Percentiles rank a stretch among this genome's conserved stretches.
phyloP scores from a whole-genome alignment of 2,329 filamentous ascomycete genomes.

The Fonsecaea multimorphosa region DNA sequence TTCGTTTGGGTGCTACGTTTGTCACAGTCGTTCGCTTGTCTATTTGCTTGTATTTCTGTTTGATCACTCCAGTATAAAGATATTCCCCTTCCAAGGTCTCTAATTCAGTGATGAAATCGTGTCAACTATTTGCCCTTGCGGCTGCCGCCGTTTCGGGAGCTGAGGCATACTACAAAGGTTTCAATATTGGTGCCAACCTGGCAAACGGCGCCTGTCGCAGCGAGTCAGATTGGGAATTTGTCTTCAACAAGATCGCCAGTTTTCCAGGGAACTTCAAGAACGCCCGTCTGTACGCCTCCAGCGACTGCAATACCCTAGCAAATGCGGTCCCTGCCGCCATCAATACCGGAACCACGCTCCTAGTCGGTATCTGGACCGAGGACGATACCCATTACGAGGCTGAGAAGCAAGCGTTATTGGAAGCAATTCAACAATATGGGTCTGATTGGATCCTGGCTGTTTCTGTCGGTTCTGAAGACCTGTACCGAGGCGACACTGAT shows the following conservation, averaged over 20 bases:
- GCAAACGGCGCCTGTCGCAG: constrained; percentile 41
- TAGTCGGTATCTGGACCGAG: constrained; percentile 68
- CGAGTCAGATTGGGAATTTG: constrained; percentile 41
- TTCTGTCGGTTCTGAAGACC: constrained; percentile 70
- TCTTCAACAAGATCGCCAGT: constrained; percentile 40
- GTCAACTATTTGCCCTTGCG: constrained; percentile 36
- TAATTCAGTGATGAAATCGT: constrained; percentile 21
- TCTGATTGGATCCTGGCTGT: constrained; percentile 67
- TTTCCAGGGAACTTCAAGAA: constrained; percentile 42
- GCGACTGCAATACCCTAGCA: constrained; percentile 57
- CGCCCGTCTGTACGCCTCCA: constrained; percentile 42
- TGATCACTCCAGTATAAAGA: neutral
- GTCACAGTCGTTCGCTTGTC: constrained; percentile 15
- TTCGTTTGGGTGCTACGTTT: constrained; percentile 1
- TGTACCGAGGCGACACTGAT: constrained; percentile 63
- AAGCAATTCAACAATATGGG: constrained; percentile 62
- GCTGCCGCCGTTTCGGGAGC: constrained; percentile 26
- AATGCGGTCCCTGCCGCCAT: constrained; percentile 64
- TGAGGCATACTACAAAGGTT: constrained; percentile 42
- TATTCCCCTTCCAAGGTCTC: neutral
- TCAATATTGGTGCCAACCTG: constrained; percentile 42
- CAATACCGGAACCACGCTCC: constrained; percentile 64
- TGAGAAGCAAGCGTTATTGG: constrained; percentile 66
- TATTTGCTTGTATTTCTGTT: neutral
- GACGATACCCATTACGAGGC: constrained; percentile 59